Evolutionary conservation across 1,284 basidiomycete species (phyloP).

Genomic region (Cryptococcus wingfieldii): DNA sequence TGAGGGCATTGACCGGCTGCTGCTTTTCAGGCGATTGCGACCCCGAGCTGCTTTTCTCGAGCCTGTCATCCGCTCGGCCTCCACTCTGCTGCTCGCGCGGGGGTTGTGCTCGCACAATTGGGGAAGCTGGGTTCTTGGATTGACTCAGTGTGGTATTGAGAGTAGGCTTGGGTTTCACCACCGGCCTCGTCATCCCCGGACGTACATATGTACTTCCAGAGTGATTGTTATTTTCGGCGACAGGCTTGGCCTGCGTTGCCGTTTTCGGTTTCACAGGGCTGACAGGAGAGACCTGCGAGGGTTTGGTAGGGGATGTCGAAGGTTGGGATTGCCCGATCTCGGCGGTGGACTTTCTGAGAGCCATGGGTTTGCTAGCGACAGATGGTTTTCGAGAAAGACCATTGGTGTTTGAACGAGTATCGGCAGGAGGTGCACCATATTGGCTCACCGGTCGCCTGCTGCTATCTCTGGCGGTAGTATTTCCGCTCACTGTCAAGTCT

Average conservation of each 20-base stretch:
- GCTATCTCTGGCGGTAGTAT: not conserved
- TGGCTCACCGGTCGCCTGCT: not conserved
- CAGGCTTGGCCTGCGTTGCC: not conserved
- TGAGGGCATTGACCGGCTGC: constrained; percentile 41
- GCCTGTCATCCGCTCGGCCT: not conserved
- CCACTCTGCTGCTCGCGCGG: not conserved
- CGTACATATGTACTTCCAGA: not conserved
- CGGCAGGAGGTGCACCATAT: not conserved
- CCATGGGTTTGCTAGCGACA: constrained; percentile 30
- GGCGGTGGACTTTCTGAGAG: constrained; percentile 19
- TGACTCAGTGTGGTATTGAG: not conserved
- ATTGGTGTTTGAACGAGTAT: not conserved
- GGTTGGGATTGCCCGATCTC: not conserved
- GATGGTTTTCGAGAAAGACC: constrained; percentile 26
- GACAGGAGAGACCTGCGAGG: not conserved
- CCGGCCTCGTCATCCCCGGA: constrained; percentile 11
- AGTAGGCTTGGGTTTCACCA: constrained; percentile 16
- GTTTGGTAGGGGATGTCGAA: not conserved
- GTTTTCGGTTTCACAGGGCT: constrained; percentile 10
- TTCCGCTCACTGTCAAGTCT: not conserved
- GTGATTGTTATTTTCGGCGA: no score
- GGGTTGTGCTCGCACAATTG: no score
- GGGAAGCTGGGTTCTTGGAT: not conserved
- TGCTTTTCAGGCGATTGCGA: constrained; percentile 39
- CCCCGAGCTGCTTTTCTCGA: constrained; percentile 3